phyloP scores from a whole-genome alignment of 176 grass and related monocot genomes.

The Bothriochloa decipiens region DNA sequence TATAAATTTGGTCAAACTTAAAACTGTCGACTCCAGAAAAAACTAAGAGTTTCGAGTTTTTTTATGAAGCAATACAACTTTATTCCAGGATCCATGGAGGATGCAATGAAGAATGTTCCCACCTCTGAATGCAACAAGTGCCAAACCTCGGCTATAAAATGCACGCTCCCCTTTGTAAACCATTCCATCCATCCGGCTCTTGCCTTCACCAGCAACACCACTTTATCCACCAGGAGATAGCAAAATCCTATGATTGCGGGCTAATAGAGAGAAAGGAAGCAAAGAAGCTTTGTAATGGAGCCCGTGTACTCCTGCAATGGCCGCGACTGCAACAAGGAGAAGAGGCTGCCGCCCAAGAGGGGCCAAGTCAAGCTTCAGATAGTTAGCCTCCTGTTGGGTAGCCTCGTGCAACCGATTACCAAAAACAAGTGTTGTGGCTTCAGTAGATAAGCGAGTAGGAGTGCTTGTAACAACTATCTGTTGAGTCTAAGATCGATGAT shows the following conservation, averaged over 20 bases:
- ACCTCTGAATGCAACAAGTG: background rate
- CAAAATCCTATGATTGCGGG: too few species aligned
- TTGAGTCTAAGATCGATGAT: background rate
- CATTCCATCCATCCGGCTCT: background rate
- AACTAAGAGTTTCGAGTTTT: background rate
- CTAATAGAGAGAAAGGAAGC: background rate
- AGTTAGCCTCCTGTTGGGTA: constrained; percentile 18
- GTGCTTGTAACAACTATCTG: background rate
- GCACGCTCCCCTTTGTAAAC: background rate
- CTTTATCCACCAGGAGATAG: too few species aligned
- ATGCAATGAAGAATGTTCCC: background rate
- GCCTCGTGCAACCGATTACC: constrained; percentile 8
- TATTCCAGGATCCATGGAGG: background rate
- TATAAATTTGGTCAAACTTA: background rate
- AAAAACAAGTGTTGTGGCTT: constrained; percentile 37
- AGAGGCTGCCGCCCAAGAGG: background rate
- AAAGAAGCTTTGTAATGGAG: constrained; percentile 37
- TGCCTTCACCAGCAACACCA: background rate
- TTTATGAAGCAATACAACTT: background rate
- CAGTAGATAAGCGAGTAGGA: background rate
- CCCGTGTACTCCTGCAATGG: constrained; percentile 15
- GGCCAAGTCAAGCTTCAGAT: constrained; percentile 62
- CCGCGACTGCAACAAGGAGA: constrained; percentile 31
- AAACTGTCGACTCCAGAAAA: background rate
- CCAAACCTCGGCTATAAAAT: constrained; percentile 31